phyloP scores from a whole-genome alignment of 371 early-diverging fungal genomes.

The Circinella minor region DNA sequence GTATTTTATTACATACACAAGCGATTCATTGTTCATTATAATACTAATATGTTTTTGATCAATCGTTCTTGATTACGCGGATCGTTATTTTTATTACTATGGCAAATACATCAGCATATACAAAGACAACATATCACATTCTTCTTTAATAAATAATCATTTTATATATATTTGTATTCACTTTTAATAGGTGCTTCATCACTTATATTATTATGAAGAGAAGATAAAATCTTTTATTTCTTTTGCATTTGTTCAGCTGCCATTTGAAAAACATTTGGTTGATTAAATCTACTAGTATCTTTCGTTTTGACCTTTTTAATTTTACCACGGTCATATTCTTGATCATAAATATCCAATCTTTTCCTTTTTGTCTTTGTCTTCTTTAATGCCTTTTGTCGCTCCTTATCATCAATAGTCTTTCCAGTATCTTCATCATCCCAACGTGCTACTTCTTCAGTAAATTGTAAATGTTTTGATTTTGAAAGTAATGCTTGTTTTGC shows the following conservation, averaged over 20 bases:
- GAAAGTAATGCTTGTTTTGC: slow-evolving; percentile 48
- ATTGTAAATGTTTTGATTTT: slow-evolving; percentile 34
- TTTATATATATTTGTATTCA: too few species aligned
- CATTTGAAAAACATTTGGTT: slow-evolving; percentile 50
- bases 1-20: too few species aligned
- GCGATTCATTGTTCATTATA: too few species aligned
- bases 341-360: slow-evolving; percentile 67
- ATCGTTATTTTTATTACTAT: too few species aligned
- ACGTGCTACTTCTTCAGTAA: slow-evolving; percentile 46
- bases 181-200: too few species aligned
- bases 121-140: too few species aligned
- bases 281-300: slow-evolving; percentile 40
- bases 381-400: slow-evolving; percentile 40
- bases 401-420: slow-evolving; percentile 27
- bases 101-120: too few species aligned
- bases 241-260: slow-evolving; percentile 28
- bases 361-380: slow-evolving; percentile 60
- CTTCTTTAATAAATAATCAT: too few species aligned
- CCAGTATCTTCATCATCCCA: slow-evolving; percentile 51
- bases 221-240: background rate
- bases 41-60: too few species aligned
- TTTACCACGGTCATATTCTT: slow-evolving; percentile 82
- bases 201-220: too few species aligned
- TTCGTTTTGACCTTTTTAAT: slow-evolving; percentile 76
- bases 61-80: too few species aligned